These are phyloP conservation scores for Sphenostylis stenocarpa DNA, from an alignment of 306 rosid species.

Conservation along the genomic window DNA sequence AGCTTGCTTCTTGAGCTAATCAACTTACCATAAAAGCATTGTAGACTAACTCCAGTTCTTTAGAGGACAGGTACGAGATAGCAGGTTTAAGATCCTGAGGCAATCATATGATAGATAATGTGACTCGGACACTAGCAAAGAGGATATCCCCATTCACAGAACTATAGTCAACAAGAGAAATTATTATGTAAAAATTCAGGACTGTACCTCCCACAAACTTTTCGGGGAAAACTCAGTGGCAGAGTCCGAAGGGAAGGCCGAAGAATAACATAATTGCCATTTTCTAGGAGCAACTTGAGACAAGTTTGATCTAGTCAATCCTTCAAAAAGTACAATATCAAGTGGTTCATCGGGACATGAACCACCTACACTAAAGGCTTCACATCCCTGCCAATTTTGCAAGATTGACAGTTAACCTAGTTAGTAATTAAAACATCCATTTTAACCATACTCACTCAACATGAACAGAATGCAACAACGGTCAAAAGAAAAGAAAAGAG, in stretches of 20 bases:
- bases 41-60: slow-evolving; percentile 79
- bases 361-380: slow-evolving; percentile 50
- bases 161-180: slow-evolving; percentile 30
- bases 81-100: slow-evolving; percentile 87
- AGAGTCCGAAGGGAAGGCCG: slow-evolving; percentile 51
- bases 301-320: slow-evolving; percentile 50
- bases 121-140: slow-evolving; percentile 34
- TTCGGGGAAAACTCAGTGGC: slow-evolving; percentile 66
- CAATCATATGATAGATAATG: slow-evolving; percentile 33
- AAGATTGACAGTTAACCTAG: slow-evolving; percentile 28
- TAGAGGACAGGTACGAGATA: slow-evolving; percentile 76
- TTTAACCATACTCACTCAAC: not conserved
- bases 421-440: slow-evolving; percentile 18
- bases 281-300: slow-evolving; percentile 51
- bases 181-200: slow-evolving; percentile 35
- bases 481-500: not conserved
- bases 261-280: slow-evolving; percentile 56
- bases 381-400: slow-evolving; percentile 59
- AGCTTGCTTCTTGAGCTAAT: slow-evolving; percentile 31
- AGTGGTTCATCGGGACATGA: slow-evolving; percentile 54
- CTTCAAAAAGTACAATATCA: slow-evolving; percentile 47
- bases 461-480: not conserved
- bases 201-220: slow-evolving; percentile 93
- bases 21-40: slow-evolving; percentile 84
- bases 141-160: slow-evolving; percentile 22